A percentile compares a stretch with the other conserved stretches of the same genome.
Conservation (phyloP, 208 protist species). For the Tritrichomonas musculus region DNA sequence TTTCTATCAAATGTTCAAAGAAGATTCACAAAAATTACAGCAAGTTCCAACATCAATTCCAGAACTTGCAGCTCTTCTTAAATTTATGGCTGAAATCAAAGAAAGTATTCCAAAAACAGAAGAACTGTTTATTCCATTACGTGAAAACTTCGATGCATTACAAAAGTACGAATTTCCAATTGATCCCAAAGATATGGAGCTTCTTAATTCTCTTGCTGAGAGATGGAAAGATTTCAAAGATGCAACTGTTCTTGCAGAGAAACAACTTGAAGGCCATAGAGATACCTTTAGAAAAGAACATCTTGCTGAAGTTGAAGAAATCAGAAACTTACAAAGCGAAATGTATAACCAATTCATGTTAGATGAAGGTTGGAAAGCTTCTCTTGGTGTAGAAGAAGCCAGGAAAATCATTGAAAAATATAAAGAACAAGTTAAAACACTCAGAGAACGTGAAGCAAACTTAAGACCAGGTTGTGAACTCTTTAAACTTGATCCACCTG, state of each 20-base stretch:
- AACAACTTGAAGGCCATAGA: neutral
- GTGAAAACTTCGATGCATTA: conserved; percentile 25
- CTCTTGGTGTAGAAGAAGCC: neutral
- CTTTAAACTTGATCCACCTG: conserved; percentile 30
- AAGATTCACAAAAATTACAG: neutral
- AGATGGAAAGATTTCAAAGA: conserved; percentile 32
- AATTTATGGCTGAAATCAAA: neutral
- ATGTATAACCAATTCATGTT: conserved; percentile 30
- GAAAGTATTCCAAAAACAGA: neutral
- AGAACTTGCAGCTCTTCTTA: neutral
- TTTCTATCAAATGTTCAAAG: conserved; percentile 18
- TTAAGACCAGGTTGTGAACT: neutral
- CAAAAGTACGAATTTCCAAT: neutral
- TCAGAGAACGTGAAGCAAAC: neutral
- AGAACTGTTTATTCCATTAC: neutral
- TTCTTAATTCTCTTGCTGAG: neutral
- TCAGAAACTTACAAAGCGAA: neutral
- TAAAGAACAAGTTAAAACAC: neutral
- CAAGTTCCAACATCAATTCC: neutral
- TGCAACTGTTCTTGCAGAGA: neutral
- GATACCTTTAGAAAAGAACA: conserved; percentile 16
- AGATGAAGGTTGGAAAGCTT: neutral
- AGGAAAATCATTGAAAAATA: neutral
- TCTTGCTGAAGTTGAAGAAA: conserved; percentile 21
- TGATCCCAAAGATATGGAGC: conserved; percentile 3